Base-by-base conservation (phyloP, 2,329 filamentous ascomycete genomes). In the Hypoxylon sp. region DNA sequence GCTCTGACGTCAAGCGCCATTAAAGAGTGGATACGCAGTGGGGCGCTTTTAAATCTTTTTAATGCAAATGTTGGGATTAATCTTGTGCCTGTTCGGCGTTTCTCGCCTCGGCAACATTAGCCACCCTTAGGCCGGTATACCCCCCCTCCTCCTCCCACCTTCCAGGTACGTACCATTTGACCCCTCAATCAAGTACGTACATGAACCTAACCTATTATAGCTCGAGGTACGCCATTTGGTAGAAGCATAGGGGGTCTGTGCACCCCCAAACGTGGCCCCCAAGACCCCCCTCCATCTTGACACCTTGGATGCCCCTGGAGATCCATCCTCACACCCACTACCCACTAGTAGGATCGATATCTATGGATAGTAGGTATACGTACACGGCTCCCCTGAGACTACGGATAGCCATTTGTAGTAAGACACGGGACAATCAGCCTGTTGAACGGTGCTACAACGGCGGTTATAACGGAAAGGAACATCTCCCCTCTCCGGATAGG, bases 401-500 rank as follows among this genome's bases (percentile, higher is more conserved):
- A 58, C 65, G 62, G 65, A 57, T 68, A 45, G 19, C 65, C 53
- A 11, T 28, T 60, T 65, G 48, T 48, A 50, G 68, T 17, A 70
- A 65, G 58, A 49, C 43, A 61, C 68, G 65, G 65, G 68, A 60
- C 59, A 65, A 65, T 70, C 68, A 65, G 68, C 65, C 65, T 70
- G 62, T 49, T 19, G 43, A 45, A 61, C 62, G 68, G 68, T 68
- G 62, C 25, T 70, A 68, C 65, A 36, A 63, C 68, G 68, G 68
- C 68, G 68, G 59, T 61, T 70, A 68, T 68, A 49, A 65, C 68
- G 65, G 68, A 70, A 63, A 58, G 65, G 65, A 68, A 70, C 59
- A 70, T 70, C 61, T 68, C 49, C 38, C 48, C 23, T 68, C 61
- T 68, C 68, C 68, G 68, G 59, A 50, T 57, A 55, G 36, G 51